A percentile compares a stretch with the other conserved stretches of the same genome.
These are phyloP conservation scores for Floccularia luteovirens DNA, from an alignment of 768 basidiomycete genomes.

Conservation along the genomic window DNA sequence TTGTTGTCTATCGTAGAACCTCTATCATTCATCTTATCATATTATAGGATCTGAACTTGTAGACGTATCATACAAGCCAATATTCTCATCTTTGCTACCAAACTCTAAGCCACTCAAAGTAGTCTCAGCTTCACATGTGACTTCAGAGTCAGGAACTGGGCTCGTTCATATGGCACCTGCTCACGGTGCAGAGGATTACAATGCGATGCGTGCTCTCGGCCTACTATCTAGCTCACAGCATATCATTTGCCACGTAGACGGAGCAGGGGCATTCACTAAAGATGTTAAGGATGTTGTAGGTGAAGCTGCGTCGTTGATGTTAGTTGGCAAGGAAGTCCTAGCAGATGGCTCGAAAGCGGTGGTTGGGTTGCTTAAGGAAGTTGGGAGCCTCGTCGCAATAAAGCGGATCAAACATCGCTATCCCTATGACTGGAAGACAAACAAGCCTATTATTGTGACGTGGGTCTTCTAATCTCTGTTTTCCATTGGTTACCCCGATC, in stretches of 20 bases:
- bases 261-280: conserved; percentile 60
- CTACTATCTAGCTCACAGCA: conserved; percentile 34
- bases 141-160: conserved; percentile 84
- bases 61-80: conserved; percentile 48
- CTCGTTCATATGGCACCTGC: conserved; percentile 95
- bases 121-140: conserved; percentile 72
- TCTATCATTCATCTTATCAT: neutral
- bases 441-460: conserved; percentile 88
- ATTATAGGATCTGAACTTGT: conserved; percentile 45
- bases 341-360: conserved; percentile 63
- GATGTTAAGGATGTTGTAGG: conserved; percentile 55
- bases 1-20: neutral
- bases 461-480: conserved; percentile 24
- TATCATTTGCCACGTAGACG: conserved; percentile 79
- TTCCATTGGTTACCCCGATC: neutral
- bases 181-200: conserved; percentile 91
- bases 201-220: conserved; percentile 53
- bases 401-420: conserved; percentile 80
- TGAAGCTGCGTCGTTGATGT: conserved; percentile 25
- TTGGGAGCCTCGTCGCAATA: conserved; percentile 54
- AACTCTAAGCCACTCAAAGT: conserved; percentile 31
- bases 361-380: conserved; percentile 50
- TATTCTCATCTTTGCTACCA: conserved; percentile 40
- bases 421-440: conserved; percentile 96
- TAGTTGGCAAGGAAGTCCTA: conserved; percentile 70